Percentiles rank a stretch among this genome's conserved stretches.
These are phyloP conservation scores for Penicilliopsis zonata DNA, from an alignment of 495 filamentous ascomycete species.

Conservation along the genomic window DNA sequence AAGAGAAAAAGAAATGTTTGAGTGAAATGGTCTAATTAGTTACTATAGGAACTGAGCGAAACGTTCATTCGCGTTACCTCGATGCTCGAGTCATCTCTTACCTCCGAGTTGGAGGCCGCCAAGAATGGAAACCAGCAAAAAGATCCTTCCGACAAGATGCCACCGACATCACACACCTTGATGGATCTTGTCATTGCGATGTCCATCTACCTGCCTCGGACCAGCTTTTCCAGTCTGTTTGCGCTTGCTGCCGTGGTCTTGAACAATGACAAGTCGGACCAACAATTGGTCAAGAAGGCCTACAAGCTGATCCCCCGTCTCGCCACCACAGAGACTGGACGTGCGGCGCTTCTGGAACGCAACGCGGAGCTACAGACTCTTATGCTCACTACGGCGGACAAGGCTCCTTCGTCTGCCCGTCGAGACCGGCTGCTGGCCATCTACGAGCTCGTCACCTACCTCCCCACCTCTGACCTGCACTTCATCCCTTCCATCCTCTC, in stretches of 20 bases:
- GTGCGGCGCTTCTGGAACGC: slow-evolving; percentile 56
- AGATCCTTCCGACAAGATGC: slow-evolving; percentile 57
- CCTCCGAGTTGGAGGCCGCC: slow-evolving; percentile 30
- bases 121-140: slow-evolving; percentile 50
- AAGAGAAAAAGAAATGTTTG: too few species aligned
- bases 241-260: slow-evolving; percentile 70
- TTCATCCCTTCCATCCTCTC: slow-evolving; percentile 87
- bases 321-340: slow-evolving; percentile 63
- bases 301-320: slow-evolving; percentile 94
- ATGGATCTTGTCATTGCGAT: slow-evolving; percentile 95
- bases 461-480: slow-evolving; percentile 65
- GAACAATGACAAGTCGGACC: slow-evolving; percentile 49
- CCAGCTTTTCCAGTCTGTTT: slow-evolving; percentile 72
- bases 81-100: slow-evolving; percentile 67
- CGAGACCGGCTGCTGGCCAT: slow-evolving; percentile 78
- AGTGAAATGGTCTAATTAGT: slow-evolving; percentile 10
- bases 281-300: slow-evolving; percentile 97
- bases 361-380: slow-evolving; percentile 65
- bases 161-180: slow-evolving; percentile 85
- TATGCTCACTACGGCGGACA: slow-evolving; percentile 63
- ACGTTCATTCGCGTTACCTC: slow-evolving; percentile 77
- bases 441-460: slow-evolving; percentile 58
- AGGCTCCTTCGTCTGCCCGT: slow-evolving; percentile 70
- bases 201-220: slow-evolving; percentile 78
- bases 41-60: slow-evolving; percentile 58